Conservation (phyloP, 352 stramenopile species). For the Globisporangium cylindrosporum region DNA sequence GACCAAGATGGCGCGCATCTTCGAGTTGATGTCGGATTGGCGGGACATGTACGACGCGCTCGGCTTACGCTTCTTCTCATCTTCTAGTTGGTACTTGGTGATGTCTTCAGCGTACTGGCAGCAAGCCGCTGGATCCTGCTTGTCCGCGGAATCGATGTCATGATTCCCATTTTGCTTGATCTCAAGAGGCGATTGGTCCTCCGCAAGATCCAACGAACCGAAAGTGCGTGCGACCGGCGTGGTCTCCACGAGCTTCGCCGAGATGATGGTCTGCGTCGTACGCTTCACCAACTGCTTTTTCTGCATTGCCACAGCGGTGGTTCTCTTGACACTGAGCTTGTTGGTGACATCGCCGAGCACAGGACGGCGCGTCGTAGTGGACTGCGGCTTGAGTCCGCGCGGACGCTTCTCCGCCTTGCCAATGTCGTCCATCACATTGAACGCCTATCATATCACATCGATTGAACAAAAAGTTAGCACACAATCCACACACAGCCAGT, state of each 20-base stretch:
- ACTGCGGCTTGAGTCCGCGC: constrained; percentile 46
- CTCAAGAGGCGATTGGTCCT: constrained; percentile 11
- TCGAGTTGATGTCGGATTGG: constrained; percentile 98
- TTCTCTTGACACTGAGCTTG: constrained; percentile 68
- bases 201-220: constrained; percentile 29
- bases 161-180: constrained; percentile 32
- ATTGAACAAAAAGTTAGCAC: constrained; percentile 8
- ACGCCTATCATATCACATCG: constrained; percentile 29
- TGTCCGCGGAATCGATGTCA: constrained; percentile 80
- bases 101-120: constrained; percentile 87
- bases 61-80: constrained; percentile 63
- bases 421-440: constrained; percentile 41
- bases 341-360: constrained; percentile 72
- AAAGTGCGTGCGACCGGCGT: constrained; percentile 35
- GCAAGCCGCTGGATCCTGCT: constrained; percentile 50
- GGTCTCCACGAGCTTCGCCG: constrained; percentile 23
- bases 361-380: constrained; percentile 28
- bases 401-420: constrained; percentile 59
- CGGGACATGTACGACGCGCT: constrained; percentile 73
- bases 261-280: constrained; percentile 24
- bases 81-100: constrained; percentile 71
- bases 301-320: constrained; percentile 45
- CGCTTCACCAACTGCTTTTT: constrained; percentile 45
- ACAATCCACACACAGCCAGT: not conserved
- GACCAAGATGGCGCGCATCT: constrained; percentile 99